Base-by-base conservation (phyloP, 2,329 filamentous ascomycete genomes). In the Penicillium sp. region DNA sequence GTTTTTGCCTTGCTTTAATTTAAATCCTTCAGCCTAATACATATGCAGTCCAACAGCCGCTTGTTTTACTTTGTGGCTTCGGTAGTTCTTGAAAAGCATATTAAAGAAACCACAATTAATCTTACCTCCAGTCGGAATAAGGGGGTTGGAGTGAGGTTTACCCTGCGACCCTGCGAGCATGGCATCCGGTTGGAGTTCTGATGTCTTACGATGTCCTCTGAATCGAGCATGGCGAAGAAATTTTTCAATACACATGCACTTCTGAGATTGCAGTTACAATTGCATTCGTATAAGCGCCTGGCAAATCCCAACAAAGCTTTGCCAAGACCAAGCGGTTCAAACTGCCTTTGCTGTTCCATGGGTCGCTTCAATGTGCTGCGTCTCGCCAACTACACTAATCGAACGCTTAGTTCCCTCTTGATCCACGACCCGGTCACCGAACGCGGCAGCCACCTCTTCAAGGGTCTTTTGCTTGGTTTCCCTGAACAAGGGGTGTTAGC, bases 401-500 rank as follows among this genome's bases (percentile, higher is more conserved):
- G 58, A 50, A 12, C 60, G 55, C n/a, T 58, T 61, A 24, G 62
- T 54, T 12, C 40, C 53, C 35, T 60, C 64, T 8, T 57, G 51
- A 22, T 49, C 46, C 32, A 76, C 67, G 6, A 76, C 70, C 34
- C 68, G 66, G 50, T 76, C 74, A 24, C 74, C 73, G 53, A 77
- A 77, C 0, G 73, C 67, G 1, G 72, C 71, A 0, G 74, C 74
- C 47, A 76, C 73, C 54, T 75, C 74, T 57, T 77, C 74, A 1
- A 76, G 64, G 0, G 72, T 74, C 56, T 74, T 74, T 33, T 69
- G 66, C 47, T 72, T 74, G 0, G 74, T 77, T 57, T 76, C 74
- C 12, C 69, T 72, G 40, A n/a, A n/a, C 3, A 32, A 7, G 24
- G 2, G 24, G 24, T 26, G 42, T 53, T 44, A 58, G 49, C 19